Conservation (phyloP, 495 filamentous ascomycete species). For the Hypoxylon fuscum region DNA sequence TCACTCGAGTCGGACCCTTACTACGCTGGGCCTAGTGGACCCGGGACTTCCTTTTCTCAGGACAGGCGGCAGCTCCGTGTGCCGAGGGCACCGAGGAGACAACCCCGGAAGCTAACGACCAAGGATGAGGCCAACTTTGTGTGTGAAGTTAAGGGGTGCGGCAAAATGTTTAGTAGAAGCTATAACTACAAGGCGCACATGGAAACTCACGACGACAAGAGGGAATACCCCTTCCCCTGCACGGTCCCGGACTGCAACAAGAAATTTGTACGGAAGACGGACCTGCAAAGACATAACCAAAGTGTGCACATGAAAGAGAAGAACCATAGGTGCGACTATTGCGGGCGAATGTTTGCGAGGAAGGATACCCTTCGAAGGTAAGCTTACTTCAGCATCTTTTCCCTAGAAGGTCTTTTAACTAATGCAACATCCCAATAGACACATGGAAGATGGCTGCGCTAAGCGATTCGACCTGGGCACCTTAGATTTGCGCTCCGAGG, state of each 20-base stretch:
- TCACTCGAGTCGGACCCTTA: constrained; percentile 51
- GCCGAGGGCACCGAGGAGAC: constrained; percentile 51
- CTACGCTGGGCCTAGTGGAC: constrained; percentile 45
- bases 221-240: constrained; percentile 76
- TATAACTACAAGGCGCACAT: constrained; percentile 94
- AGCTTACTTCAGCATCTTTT: constrained; percentile 30
- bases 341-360: constrained; percentile 77
- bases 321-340: constrained; percentile 75
- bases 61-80: constrained; percentile 49
- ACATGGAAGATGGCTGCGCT: constrained; percentile 82
- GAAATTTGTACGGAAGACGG: constrained; percentile 84
- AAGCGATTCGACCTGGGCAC: constrained; percentile 71
- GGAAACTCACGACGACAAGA: constrained; percentile 84
- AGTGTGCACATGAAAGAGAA: constrained; percentile 84
- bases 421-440: constrained; percentile 56
- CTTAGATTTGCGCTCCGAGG: constrained; percentile 53
- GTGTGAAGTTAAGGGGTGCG: constrained; percentile 76
- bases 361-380: constrained; percentile 86
- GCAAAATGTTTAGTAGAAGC: constrained; percentile 81
- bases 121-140: constrained; percentile 78
- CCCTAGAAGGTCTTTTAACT: constrained; percentile 12
- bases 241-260: constrained; percentile 69
- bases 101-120: constrained; percentile 69
- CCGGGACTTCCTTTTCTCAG: constrained; percentile 43
- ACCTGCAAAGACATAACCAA: constrained; percentile 81